Conservation (phyloP, 768 basidiomycete species). For the Coprinopsis sp. region DNA sequence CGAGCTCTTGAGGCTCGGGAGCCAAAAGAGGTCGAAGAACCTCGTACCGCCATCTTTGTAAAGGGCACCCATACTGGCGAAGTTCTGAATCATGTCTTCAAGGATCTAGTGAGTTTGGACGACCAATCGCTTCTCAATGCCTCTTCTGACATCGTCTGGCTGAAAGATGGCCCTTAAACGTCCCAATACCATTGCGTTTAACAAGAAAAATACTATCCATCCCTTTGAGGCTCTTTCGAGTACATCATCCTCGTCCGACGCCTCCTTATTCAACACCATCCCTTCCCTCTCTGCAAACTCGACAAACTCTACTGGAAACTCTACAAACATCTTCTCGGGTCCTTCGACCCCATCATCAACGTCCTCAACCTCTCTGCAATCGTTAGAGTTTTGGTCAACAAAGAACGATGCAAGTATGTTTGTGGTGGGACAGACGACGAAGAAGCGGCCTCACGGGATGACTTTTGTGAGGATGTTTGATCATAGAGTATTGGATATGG, state of each 20-base stretch:
- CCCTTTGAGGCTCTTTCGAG: slow-evolving; percentile 68
- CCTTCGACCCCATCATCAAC: slow-evolving; percentile 1
- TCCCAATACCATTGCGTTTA: slow-evolving; percentile 86
- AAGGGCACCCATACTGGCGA: slow-evolving; percentile 85
- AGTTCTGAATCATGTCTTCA: slow-evolving; percentile 74
- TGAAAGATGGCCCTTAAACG: slow-evolving; percentile 86
- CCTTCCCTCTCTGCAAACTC: slow-evolving; percentile 12
- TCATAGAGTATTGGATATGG: slow-evolving; percentile 85
- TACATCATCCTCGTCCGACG: slow-evolving; percentile 32
- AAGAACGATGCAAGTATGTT: slow-evolving; percentile 97
- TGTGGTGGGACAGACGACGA: slow-evolving; percentile 84
- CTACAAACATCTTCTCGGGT: slow-evolving; percentile 19
- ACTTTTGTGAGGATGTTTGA: slow-evolving; percentile 87
- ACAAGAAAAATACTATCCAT: slow-evolving; percentile 85
- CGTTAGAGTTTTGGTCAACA: slow-evolving; percentile 85
- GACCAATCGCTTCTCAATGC: neutral
- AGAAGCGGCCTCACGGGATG: slow-evolving; percentile 88
- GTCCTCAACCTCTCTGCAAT: slow-evolving; percentile 29
- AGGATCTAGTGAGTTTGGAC: slow-evolving; percentile 67
- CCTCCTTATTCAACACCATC: slow-evolving; percentile 1
- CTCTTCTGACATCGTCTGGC: neutral
- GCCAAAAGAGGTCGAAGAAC: slow-evolving; percentile 86
- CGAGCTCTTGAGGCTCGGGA: slow-evolving; percentile 81
- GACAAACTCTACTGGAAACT: slow-evolving; percentile 23
- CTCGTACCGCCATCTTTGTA: slow-evolving; percentile 85